Evolutionary conservation across 805 yeast species (phyloP).

Genomic region (Candida pseudofarinosa): DNA sequence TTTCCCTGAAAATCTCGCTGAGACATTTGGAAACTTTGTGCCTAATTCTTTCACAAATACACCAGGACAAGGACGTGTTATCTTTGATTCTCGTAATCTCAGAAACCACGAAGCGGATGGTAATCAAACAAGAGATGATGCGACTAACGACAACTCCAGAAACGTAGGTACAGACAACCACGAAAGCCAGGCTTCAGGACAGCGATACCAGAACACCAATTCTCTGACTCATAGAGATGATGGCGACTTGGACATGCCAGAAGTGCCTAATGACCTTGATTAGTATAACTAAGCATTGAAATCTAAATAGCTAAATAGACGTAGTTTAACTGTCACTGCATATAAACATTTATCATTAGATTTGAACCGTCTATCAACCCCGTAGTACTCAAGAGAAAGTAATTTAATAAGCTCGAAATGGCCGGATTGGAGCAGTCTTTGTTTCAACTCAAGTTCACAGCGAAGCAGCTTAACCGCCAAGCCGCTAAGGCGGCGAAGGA

Average conservation of each 20-base stretch:
- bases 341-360: not conserved
- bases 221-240: not conserved
- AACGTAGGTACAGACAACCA: not conserved
- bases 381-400: too few species aligned
- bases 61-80: conserved; percentile 6
- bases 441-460: conserved; percentile 77
- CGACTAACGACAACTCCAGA: not conserved
- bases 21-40: conserved; percentile 9
- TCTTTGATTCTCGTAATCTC: not conserved
- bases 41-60: conserved; percentile 3
- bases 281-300: too few species aligned
- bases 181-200: not conserved
- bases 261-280: conserved; percentile 10
- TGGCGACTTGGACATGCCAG: conserved; percentile 11
- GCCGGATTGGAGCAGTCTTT: conserved; percentile 49
- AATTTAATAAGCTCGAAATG: too few species aligned
- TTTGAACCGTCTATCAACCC: too few species aligned
- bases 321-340: too few species aligned
- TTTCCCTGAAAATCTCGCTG: conserved; percentile 9
- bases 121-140: not conserved
- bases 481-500: conserved; percentile 89
- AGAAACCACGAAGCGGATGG: not conserved
- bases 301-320: too few species aligned
- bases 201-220: not conserved
- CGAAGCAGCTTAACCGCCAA: conserved; percentile 87